Evolutionary conservation across 495 filamentous ascomycete species (phyloP).

Genomic region (Neurospora sp.): DNA sequence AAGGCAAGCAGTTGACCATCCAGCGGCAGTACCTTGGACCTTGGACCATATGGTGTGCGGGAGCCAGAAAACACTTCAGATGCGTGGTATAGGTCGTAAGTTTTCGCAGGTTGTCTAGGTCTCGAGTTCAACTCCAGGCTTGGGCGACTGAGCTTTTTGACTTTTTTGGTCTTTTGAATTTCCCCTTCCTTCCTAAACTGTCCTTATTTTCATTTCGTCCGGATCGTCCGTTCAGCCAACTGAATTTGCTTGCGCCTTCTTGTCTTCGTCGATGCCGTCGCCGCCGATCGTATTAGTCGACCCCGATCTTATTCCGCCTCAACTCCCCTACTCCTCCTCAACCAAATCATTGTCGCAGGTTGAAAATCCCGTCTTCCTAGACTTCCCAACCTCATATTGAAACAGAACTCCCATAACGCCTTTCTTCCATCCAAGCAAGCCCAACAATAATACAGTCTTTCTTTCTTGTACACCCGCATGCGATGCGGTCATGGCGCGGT

Average conservation of each 20-base stretch:
- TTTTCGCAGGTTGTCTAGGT: neutral
- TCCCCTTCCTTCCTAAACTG: neutral
- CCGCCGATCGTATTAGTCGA: neutral
- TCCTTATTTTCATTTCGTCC: neutral
- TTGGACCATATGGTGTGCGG: neutral
- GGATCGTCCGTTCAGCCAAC: neutral
- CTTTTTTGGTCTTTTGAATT: neutral
- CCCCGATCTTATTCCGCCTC: neutral
- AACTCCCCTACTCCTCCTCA: neutral
- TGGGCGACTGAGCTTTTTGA: neutral
- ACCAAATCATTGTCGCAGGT: neutral
- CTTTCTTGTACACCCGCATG: neutral
- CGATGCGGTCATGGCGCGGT: neutral
- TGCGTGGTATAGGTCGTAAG: neutral
- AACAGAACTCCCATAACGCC: neutral
- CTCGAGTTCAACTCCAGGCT: neutral
- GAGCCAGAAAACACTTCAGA: neutral
- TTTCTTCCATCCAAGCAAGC: neutral
- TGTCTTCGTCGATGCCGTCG: neutral
- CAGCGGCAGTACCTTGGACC: neutral
- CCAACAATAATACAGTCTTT: neutral
- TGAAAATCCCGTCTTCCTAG: neutral
- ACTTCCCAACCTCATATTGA: neutral
- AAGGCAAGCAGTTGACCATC: neutral
- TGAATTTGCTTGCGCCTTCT: neutral